Conservation (phyloP, 331 rosid species). For the Telfairia occidentalis region DNA sequence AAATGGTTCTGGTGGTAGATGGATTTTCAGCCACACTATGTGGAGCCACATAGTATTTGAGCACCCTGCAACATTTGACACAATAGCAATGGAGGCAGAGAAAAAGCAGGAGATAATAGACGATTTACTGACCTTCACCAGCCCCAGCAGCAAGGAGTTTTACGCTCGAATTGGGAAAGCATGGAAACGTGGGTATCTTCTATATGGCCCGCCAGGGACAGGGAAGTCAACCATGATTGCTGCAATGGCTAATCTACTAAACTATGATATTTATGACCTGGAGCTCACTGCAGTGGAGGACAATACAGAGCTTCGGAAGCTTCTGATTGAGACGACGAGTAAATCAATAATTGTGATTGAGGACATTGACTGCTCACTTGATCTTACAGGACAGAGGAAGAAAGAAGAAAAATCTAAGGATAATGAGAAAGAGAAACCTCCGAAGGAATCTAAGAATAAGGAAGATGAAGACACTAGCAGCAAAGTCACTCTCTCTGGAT, state of each 20-base stretch:
- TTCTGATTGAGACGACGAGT: background rate
- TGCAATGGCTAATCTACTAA: background rate
- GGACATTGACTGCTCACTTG: constrained; percentile 3
- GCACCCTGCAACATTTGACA: constrained; percentile 1
- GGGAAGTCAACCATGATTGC: background rate
- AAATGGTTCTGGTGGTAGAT: background rate
- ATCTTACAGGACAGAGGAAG: constrained; percentile 4
- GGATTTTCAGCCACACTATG: background rate
- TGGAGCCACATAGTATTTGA: background rate
- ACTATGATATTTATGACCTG: background rate
- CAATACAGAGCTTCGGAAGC: background rate
- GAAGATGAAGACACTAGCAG: constrained; percentile 5
- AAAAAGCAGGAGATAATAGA: background rate
- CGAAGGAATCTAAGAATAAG: background rate
- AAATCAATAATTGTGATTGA: constrained; percentile 1
- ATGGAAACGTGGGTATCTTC: background rate
- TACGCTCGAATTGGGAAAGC: constrained; percentile 2
- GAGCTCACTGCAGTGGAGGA: constrained; percentile 1
- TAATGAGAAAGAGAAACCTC: background rate
- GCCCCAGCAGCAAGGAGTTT: background rate
- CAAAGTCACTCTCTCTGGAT: constrained; percentile 26
- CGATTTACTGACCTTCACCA: background rate
- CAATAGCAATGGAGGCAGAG: background rate
- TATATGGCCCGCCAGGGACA: background rate
- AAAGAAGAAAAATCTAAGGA: background rate